Percentiles rank a stretch among this genome's conserved stretches.
Conservation (phyloP, 1,284 basidiomycete species). For the Phaffia rhodozyma region DNA sequence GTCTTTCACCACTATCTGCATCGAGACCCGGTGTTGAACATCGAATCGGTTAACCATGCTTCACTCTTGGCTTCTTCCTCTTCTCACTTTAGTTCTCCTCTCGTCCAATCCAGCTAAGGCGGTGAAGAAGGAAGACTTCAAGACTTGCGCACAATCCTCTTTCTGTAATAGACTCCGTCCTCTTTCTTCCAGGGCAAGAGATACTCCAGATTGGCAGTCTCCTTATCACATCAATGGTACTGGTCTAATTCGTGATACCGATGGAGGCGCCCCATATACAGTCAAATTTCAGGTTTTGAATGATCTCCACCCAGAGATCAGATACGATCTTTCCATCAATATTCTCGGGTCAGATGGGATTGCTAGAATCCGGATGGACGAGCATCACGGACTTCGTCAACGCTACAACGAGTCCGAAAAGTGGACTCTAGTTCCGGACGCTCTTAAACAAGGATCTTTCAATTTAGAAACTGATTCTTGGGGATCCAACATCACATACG, state of each 20-base stretch:
- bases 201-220: slow-evolving; percentile 51
- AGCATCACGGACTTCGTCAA: slow-evolving; percentile 50
- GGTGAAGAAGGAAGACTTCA: slow-evolving; percentile 63
- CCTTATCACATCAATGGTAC: slow-evolving; percentile 63
- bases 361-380: slow-evolving; percentile 72
- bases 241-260: slow-evolving; percentile 42
- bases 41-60: too few species aligned
- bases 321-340: slow-evolving; percentile 65
- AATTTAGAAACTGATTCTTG: slow-evolving; percentile 34
- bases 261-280: slow-evolving; percentile 27
- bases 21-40: too few species aligned
- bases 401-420: slow-evolving; percentile 78
- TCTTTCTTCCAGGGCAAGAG: slow-evolving; percentile 42
- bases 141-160: slow-evolving; percentile 74
- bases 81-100: neutral
- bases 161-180: slow-evolving; percentile 82
- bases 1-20: too few species aligned
- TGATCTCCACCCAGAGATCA: slow-evolving; percentile 64
- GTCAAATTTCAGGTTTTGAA: slow-evolving; percentile 60
- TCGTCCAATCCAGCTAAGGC: slow-evolving; percentile 21
- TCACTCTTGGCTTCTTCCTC: too few species aligned
- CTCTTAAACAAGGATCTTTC: neutral
- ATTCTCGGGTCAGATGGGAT: slow-evolving; percentile 67
- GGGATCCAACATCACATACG: slow-evolving; percentile 29
- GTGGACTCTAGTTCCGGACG: slow-evolving; percentile 51